Evolutionary conservation across 768 basidiomycete genomes (phyloP).

Genomic region (Boletus insuetus): DNA sequence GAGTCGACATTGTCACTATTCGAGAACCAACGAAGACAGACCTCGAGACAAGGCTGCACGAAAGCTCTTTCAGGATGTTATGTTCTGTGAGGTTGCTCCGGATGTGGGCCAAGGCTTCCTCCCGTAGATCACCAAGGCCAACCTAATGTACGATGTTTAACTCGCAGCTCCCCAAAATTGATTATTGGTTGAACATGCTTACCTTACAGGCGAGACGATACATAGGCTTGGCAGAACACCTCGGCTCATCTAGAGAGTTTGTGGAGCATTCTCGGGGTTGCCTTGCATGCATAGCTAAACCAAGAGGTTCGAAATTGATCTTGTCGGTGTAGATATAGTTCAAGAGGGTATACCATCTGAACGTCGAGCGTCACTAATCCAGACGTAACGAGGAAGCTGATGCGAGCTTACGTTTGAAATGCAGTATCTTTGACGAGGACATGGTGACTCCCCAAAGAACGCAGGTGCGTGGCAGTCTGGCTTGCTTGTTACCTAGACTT

Average conservation of each 20-base stretch:
- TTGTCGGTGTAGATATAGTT: slow-evolving; percentile 40
- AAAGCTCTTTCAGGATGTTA: slow-evolving; percentile 26
- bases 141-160: slow-evolving; percentile 7
- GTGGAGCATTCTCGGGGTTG: background rate
- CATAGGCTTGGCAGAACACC: slow-evolving; percentile 45
- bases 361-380: background rate
- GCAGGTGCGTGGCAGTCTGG: background rate
- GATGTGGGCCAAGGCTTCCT: slow-evolving; percentile 19
- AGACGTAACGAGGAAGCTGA: background rate
- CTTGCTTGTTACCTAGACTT: background rate
- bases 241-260: background rate
- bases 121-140: slow-evolving; percentile 16
- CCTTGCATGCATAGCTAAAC: slow-evolving; percentile 9
- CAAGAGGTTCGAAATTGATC: slow-evolving; percentile 32
- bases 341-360: slow-evolving; percentile 25
- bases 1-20: background rate
- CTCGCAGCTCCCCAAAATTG: background rate
- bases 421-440: slow-evolving; percentile 27
- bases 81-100: slow-evolving; percentile 15
- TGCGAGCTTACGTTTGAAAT: slow-evolving; percentile 24
- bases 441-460: slow-evolving; percentile 20
- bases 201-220: slow-evolving; percentile 43
- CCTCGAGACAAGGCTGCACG: slow-evolving; percentile 18
- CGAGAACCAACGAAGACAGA: background rate
- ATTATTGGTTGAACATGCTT: background rate